These are phyloP conservation scores for Neurospora tetrasperma DNA, from an alignment of 495 filamentous ascomycete species.

Conservation along the genomic window DNA sequence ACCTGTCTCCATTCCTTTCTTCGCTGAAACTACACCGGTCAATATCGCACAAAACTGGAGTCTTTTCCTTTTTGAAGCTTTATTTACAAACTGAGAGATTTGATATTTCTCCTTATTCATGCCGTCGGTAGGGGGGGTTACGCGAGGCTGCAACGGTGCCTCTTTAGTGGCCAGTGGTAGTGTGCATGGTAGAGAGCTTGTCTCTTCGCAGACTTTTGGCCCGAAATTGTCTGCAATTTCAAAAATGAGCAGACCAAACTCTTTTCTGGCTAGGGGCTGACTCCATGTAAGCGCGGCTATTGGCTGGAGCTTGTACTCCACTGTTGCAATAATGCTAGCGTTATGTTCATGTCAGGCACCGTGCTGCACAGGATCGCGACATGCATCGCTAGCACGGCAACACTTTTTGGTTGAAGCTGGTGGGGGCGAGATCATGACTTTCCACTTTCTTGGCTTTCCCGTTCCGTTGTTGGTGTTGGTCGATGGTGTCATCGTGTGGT, in stretches of 20 bases:
- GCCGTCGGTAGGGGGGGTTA: not conserved
- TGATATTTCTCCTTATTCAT: not conserved
- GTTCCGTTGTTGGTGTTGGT: not conserved
- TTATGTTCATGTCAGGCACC: not conserved
- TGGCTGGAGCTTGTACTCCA: not conserved
- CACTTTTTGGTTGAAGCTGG: not conserved
- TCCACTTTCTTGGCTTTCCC: not conserved
- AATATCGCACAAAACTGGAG: not conserved
- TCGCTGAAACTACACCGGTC: not conserved
- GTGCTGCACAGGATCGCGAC: not conserved
- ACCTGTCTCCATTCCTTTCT: not conserved
- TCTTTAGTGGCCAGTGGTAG: not conserved
- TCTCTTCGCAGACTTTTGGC: constrained; percentile 1
- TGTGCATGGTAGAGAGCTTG: not conserved
- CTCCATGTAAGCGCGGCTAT: not conserved
- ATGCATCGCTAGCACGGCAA: constrained; percentile 1
- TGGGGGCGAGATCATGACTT: not conserved
- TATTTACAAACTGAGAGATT: not conserved
- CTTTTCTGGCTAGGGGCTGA: not conserved
- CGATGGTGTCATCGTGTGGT: not conserved
- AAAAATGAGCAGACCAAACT: not conserved
- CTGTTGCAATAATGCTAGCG: not conserved
- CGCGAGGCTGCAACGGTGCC: not conserved
- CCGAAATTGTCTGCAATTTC: not conserved
- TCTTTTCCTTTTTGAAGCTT: not conserved